Evolutionary conservation across 164 flowering plant genomes (phyloP).

Genomic region (Annona squamosa): DNA sequence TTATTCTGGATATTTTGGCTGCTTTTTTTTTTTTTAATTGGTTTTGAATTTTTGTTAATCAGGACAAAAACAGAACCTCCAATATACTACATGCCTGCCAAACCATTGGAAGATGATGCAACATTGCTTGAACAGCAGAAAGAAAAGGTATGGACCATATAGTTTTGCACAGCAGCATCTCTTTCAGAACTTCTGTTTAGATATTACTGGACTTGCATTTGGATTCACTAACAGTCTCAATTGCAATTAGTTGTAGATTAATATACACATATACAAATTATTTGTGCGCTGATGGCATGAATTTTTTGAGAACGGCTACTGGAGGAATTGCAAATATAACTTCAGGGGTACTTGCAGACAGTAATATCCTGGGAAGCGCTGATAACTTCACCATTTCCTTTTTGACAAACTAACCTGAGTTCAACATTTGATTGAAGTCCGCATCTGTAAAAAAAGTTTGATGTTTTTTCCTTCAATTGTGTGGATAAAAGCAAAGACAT

Average conservation of each 20-base stretch:
- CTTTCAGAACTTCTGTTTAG: no score
- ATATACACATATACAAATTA: no score
- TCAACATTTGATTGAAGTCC: no score
- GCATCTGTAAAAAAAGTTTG: no score
- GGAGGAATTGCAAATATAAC: neutral
- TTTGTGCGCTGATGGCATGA: no score
- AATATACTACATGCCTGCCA: slow-evolving; percentile 60
- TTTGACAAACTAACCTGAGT: neutral
- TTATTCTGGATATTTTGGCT: slow-evolving; percentile 8
- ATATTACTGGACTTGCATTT: no score
- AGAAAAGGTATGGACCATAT: slow-evolving; percentile 48
- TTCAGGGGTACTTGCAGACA: neutral
- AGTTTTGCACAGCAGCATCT: neutral
- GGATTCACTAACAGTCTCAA: neutral
- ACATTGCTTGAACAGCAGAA: slow-evolving; percentile 43
- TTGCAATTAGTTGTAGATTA: neutral
- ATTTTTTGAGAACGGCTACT: neutral
- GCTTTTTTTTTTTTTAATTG: slow-evolving; percentile 12
- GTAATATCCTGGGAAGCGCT: neutral
- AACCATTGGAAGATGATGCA: slow-evolving; percentile 70
- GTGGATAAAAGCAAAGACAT: neutral
- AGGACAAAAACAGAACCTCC: slow-evolving; percentile 93
- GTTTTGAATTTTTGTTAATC: slow-evolving; percentile 19
- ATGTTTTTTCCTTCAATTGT: no score
- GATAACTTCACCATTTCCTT: neutral